Percentiles rank a stretch among this genome's conserved stretches.
These are phyloP conservation scores for Venturia carpophila DNA, from an alignment of 2,329 filamentous ascomycete genomes.

Conservation along the genomic window DNA sequence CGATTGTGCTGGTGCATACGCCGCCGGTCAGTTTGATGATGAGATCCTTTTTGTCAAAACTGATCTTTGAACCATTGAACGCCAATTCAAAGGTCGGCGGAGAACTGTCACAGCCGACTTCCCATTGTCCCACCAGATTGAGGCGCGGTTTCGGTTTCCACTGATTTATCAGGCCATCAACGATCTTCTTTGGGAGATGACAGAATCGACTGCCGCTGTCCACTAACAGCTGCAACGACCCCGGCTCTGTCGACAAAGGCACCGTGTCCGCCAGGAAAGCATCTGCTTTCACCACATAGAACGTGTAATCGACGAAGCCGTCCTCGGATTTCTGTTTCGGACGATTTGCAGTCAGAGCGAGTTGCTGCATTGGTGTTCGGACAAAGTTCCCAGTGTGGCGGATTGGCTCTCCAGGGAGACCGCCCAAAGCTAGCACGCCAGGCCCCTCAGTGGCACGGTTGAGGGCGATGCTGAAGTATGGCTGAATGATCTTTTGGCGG, in stretches of 20 bases:
- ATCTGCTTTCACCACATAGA: constrained; percentile 13
- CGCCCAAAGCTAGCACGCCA: constrained; percentile 16
- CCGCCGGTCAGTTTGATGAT: neutral
- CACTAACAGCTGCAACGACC: constrained; percentile 7
- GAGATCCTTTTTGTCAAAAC: constrained; percentile 13
- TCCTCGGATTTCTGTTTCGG: neutral
- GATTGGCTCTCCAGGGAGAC: constrained; percentile 8
- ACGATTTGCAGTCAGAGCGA: neutral
- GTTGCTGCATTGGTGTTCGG: constrained; percentile 10
- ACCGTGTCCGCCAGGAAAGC: neutral
- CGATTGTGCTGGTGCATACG: neutral
- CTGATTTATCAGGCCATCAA: constrained; percentile 1
- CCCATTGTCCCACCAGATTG: neutral
- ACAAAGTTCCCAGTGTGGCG: constrained; percentile 1
- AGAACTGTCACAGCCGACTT: constrained; percentile 9
- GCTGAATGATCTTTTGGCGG: constrained; percentile 1
- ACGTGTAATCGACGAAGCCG: neutral
- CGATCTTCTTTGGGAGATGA: constrained; percentile 8
- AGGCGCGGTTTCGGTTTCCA: neutral
- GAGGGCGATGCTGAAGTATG: constrained; percentile 18
- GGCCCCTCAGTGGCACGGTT: constrained; percentile 16
- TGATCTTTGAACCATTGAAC: neutral
- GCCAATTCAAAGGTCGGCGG: constrained; percentile 14
- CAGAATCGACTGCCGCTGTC: constrained; percentile 17
- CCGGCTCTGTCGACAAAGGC: neutral